Percentiles rank a stretch among this genome's conserved stretches.
Evolutionary conservation across 495 filamentous ascomycete genomes (phyloP).

Genomic region (Sporormia fimetaria): DNA sequence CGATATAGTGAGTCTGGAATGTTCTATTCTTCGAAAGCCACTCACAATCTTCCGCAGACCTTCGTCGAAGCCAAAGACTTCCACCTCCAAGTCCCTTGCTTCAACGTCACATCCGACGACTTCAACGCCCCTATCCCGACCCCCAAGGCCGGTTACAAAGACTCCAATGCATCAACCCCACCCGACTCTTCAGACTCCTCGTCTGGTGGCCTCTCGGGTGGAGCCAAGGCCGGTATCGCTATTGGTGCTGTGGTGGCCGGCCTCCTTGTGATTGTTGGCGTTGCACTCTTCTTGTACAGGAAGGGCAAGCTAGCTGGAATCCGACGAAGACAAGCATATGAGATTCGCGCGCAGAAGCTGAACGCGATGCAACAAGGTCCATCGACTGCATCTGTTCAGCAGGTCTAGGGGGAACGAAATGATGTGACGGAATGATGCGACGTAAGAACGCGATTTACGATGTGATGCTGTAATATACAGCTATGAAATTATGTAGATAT

Average conservation of each 20-base stretch:
- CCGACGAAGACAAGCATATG: slow-evolving; percentile 3
- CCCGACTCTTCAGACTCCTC: slow-evolving; percentile 3
- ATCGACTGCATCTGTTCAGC: too few relatives aligned
- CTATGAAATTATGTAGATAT: too few relatives aligned
- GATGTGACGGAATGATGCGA: too few relatives aligned
- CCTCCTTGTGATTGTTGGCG: neutral
- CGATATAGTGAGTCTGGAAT: slow-evolving; percentile 29
- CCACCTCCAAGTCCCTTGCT: slow-evolving; percentile 36
- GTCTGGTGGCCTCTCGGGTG: slow-evolving; percentile 30
- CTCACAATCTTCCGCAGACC: slow-evolving; percentile 12
- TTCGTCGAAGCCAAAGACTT: slow-evolving; percentile 37
- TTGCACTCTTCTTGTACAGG: slow-evolving; percentile 2
- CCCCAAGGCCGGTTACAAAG: slow-evolving; percentile 9
- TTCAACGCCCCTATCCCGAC: slow-evolving; percentile 5
- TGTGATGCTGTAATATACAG: too few relatives aligned
- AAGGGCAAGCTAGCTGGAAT: slow-evolving; percentile 3
- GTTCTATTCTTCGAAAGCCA: neutral
- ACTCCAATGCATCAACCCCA: slow-evolving; percentile 11
- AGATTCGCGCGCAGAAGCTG: slow-evolving; percentile 5
- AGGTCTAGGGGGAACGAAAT: too few relatives aligned
- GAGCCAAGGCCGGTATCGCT: slow-evolving; percentile 40
- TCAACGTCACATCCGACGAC: slow-evolving; percentile 38
- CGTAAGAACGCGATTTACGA: too few relatives aligned
- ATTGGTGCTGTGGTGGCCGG: slow-evolving; percentile 38
- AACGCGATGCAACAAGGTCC: too few relatives aligned